Conservation (phyloP, 192 early-diverging fungal species). For the Mortierella hygrophila region DNA sequence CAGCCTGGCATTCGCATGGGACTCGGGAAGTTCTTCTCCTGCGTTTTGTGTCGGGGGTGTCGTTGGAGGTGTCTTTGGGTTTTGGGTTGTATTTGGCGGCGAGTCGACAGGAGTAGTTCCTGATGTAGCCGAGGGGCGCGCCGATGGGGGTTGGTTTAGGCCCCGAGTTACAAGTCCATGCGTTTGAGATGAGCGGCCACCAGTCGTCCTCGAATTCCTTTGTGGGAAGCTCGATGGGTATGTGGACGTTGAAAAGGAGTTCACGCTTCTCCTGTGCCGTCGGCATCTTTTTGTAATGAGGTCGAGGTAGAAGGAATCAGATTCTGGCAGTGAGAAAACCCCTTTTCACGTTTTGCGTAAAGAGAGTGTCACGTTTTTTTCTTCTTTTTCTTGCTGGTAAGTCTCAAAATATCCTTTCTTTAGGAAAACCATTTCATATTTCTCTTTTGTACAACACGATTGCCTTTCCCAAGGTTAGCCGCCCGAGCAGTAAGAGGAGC, state of each 20-base stretch:
- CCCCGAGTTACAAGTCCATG: slow-evolving; percentile 4
- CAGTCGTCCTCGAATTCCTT: slow-evolving; percentile 28
- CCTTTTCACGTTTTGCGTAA: background rate
- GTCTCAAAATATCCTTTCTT: no score
- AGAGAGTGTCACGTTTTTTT: background rate
- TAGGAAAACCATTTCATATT: no score
- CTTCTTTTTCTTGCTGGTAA: background rate
- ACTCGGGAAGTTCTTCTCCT: background rate
- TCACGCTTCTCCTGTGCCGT: slow-evolving; percentile 22
- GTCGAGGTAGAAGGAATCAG: background rate
- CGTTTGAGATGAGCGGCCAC: slow-evolving; percentile 26
- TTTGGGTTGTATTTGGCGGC: background rate
- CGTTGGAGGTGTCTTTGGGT: background rate
- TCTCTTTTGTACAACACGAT: no score
- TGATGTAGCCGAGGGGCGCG: background rate
- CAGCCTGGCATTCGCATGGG: background rate
- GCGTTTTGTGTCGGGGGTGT: background rate
- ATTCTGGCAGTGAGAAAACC: background rate
- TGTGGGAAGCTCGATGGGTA: slow-evolving; percentile 18
- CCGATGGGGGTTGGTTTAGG: background rate
- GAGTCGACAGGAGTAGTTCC: background rate
- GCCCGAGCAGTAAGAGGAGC: no score
- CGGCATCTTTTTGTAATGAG: background rate
- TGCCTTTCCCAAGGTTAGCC: no score
- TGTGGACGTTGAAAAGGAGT: slow-evolving; percentile 11